A percentile compares a stretch with the other conserved stretches of the same genome.
Conservation (phyloP, 2,329 filamentous ascomycete species). For the Penicillium freii region DNA sequence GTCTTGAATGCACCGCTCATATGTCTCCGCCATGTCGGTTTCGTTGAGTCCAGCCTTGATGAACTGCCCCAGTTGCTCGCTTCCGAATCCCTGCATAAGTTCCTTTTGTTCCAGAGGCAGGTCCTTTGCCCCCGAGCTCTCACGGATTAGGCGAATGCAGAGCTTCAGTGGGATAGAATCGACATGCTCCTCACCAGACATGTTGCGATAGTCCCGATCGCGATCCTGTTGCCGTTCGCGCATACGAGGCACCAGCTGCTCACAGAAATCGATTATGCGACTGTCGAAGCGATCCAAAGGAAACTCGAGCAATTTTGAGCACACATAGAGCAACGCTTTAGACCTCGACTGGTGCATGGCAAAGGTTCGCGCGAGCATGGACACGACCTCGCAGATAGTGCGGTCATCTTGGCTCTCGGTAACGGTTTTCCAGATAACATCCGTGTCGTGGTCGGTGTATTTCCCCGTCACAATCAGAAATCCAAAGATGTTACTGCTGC, state of each 20-base stretch:
- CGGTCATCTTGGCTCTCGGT: slow-evolving; percentile 78
- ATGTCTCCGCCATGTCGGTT: slow-evolving; percentile 61
- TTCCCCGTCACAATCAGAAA: slow-evolving; percentile 78
- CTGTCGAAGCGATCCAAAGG: slow-evolving; percentile 63
- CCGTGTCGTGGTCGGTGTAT: slow-evolving; percentile 69
- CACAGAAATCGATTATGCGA: slow-evolving; percentile 62
- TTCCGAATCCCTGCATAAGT: slow-evolving; percentile 64
- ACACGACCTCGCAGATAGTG: slow-evolving; percentile 75
- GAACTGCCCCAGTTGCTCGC: slow-evolving; percentile 60
- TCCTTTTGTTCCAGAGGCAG: slow-evolving; percentile 58
- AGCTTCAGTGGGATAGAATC: slow-evolving; percentile 52
- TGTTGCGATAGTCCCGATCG: slow-evolving; percentile 28
- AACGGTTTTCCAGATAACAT: slow-evolving; percentile 81
- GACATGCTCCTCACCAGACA: slow-evolving; percentile 28
- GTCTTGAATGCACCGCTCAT: slow-evolving; percentile 65
- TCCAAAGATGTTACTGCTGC: slow-evolving; percentile 79
- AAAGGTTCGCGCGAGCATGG: slow-evolving; percentile 58
- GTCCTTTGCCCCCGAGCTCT: slow-evolving; percentile 60
- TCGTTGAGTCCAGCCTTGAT: slow-evolving; percentile 55
- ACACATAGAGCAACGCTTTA: slow-evolving; percentile 61
- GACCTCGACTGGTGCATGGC: slow-evolving; percentile 43
- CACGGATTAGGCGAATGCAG: slow-evolving; percentile 67
- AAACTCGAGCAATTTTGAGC: slow-evolving; percentile 65
- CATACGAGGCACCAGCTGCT: slow-evolving; percentile 54
- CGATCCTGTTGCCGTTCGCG: slow-evolving; percentile 44